A percentile compares a stretch with the other conserved stretches of the same genome.
phyloP scores from a whole-genome alignment of 140 eudicot genomes.

The Oenanthe javanica region DNA sequence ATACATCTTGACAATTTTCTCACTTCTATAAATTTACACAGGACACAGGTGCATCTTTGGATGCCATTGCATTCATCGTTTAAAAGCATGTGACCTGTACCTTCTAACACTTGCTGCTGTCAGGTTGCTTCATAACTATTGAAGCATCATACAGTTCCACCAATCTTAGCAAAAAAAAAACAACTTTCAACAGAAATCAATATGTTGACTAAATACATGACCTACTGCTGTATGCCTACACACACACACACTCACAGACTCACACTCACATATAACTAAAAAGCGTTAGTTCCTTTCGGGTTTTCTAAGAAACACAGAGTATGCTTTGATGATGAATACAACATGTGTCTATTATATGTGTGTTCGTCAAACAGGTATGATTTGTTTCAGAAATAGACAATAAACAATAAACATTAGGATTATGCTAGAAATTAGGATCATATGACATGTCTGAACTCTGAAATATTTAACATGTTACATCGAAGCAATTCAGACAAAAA shows the following conservation, averaged over 20 bases:
- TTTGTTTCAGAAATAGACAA: too few relatives aligned
- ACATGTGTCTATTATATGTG: too few relatives aligned
- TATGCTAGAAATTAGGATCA: not conserved
- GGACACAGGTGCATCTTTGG: not conserved
- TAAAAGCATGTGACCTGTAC: slow-evolving; percentile 1
- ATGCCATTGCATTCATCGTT: not conserved
- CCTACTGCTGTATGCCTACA: too few relatives aligned
- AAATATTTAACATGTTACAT: not conserved
- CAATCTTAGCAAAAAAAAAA: not conserved
- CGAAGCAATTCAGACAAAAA: not conserved
- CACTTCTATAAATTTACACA: not conserved
- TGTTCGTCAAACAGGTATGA: too few relatives aligned
- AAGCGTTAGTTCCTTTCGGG: too few relatives aligned
- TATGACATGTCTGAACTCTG: not conserved
- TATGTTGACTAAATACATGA: too few relatives aligned
- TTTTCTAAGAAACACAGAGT: too few relatives aligned
- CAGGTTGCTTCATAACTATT: not conserved
- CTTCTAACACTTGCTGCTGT: not conserved
- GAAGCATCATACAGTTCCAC: not conserved
- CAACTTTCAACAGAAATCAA: not conserved
- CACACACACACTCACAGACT: too few relatives aligned
- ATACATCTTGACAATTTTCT: not conserved
- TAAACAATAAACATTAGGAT: too few relatives aligned
- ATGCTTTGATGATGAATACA: too few relatives aligned
- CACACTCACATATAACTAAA: too few relatives aligned